Percentiles rank a stretch among this genome's conserved stretches.
Conservation (phyloP, 208 protist species). For the Leishmania amazonensis region DNA sequence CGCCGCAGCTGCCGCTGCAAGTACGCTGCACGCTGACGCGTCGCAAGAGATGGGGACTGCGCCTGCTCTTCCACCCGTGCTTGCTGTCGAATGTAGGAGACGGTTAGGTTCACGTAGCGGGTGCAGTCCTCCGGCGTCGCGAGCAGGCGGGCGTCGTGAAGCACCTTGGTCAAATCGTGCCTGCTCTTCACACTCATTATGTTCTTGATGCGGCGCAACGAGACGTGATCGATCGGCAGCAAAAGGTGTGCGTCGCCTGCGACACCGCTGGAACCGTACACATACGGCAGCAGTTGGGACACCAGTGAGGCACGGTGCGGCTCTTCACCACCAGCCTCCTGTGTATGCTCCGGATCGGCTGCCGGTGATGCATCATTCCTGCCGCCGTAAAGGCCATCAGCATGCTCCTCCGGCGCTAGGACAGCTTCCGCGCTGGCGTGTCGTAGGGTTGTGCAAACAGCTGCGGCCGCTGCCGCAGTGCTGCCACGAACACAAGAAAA, state of each 20-base stretch:
- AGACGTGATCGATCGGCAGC: constrained; percentile 5
- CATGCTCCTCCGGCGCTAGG: neutral
- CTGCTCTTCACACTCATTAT: constrained; percentile 6
- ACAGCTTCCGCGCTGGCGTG: constrained; percentile 2
- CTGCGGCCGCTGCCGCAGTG: neutral
- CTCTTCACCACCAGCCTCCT: neutral
- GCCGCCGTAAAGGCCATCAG: neutral
- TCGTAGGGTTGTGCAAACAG: neutral
- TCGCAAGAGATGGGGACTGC: neutral
- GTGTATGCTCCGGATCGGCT: neutral
- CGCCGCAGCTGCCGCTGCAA: neutral
- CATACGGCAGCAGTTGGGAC: constrained; percentile 17
- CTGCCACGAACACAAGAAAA: neutral
- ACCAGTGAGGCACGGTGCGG: constrained; percentile 1
- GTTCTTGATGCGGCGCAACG: constrained; percentile 10
- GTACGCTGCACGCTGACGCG: constrained; percentile 10
- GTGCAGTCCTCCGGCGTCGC: constrained; percentile 8
- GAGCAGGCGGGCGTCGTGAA: neutral
- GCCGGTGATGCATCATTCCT: neutral
- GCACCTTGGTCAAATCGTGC: neutral
- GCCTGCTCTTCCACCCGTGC: constrained; percentile 9
- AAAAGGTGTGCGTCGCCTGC: neutral
- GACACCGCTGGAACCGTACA: constrained; percentile 6
- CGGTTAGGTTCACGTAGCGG: constrained; percentile 22
- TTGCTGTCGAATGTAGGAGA: constrained; percentile 32